Percentiles rank a stretch among this genome's conserved stretches.
Conservation (phyloP, 257 asterid genomes). For the Agastache rugosa region DNA sequence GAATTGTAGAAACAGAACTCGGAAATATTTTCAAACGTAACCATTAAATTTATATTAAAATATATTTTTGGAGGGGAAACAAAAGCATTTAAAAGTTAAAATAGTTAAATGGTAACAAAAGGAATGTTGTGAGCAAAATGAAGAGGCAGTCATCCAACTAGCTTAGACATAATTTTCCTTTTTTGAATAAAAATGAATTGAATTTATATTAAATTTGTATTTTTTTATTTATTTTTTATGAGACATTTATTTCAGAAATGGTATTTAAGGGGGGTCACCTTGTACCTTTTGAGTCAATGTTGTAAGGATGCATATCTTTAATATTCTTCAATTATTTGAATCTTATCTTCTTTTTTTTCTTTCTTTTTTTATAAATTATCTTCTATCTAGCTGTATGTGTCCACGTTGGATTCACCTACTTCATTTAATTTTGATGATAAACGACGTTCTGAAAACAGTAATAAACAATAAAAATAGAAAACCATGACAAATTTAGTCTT, state of each 20-base stretch:
- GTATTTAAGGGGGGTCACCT: constrained; percentile 3
- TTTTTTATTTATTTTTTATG: no score
- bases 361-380: no score
- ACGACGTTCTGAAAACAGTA: not conserved
- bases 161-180: not conserved
- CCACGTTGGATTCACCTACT: constrained; percentile 35
- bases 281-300: constrained; percentile 14
- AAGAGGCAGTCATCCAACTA: not conserved
- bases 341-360: no score
- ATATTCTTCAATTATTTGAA: constrained; percentile 14
- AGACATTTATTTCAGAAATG: not conserved
- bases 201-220: not conserved
- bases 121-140: not conserved
- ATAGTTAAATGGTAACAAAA: not conserved
- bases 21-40: not conserved
- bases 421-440: constrained; percentile 10
- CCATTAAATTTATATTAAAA: no score
- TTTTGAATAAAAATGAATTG: not conserved
- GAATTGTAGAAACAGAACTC: not conserved
- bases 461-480: no score
- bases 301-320: constrained; percentile 30
- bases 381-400: constrained; percentile 12
- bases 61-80: not conserved
- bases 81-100: not conserved
- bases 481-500: no score